Conservation (phyloP, 1,284 basidiomycete species). For the Neolentinus lepideus region DNA sequence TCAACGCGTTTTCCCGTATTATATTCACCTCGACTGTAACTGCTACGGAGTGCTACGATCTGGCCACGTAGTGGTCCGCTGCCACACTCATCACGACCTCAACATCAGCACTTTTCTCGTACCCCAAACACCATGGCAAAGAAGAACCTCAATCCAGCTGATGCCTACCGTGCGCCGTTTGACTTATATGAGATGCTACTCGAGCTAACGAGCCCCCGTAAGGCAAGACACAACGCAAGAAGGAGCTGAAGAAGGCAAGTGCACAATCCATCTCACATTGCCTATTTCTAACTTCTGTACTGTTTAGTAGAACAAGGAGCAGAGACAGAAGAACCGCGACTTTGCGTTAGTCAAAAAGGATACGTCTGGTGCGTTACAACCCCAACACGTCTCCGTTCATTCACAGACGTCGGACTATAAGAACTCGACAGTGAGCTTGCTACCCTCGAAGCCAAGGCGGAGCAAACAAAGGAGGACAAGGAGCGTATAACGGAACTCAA, state of each 20-base stretch:
- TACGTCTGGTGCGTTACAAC: constrained; percentile 52
- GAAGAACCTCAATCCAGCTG: constrained; percentile 79
- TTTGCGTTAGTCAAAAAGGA: constrained; percentile 85
- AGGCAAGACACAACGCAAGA: constrained; percentile 86
- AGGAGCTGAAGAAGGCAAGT: constrained; percentile 84
- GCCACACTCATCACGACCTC: not conserved
- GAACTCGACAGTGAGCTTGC: constrained; percentile 68
- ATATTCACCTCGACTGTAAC: too few relatives aligned
- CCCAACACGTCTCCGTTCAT: too few relatives aligned
- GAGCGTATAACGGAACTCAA: constrained; percentile 59
- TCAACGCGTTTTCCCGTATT: not conserved
- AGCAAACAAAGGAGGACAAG: constrained; percentile 41
- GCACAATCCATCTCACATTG: constrained; percentile 3
- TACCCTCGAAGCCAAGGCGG: constrained; percentile 43
- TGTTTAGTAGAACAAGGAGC: constrained; percentile 81
- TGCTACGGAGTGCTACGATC: too few relatives aligned
- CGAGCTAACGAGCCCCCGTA: too few relatives aligned
- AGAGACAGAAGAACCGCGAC: constrained; percentile 71
- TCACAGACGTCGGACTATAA: too few relatives aligned
- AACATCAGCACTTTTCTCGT: not conserved
- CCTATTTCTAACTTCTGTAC: constrained; percentile 7
- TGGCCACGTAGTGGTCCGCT: not conserved
- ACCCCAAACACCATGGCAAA: constrained; percentile 66
- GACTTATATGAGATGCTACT: not conserved
- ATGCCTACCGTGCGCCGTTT: constrained; percentile 61